Evolutionary conservation across 2,329 filamentous ascomycete genomes (phyloP).

Genomic region (Sarocladiaceae sp.): DNA sequence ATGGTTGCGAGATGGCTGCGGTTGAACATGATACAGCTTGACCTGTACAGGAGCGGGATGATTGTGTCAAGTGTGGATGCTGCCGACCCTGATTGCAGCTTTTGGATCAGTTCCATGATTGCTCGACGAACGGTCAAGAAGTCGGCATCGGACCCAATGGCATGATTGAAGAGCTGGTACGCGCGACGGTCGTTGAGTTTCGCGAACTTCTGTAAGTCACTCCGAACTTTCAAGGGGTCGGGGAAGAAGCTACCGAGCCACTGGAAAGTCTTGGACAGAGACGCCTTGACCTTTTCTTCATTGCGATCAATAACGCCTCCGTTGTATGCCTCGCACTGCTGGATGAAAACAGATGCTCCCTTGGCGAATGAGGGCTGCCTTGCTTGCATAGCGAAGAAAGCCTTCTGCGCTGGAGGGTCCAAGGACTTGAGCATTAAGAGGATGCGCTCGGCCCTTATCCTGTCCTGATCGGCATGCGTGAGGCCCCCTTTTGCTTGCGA

Average conservation of each 20-base stretch:
- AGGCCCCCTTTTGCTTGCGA: conserved; percentile 35
- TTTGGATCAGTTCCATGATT: conserved; percentile 83
- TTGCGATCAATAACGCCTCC: conserved; percentile 77
- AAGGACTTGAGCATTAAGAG: conserved; percentile 76
- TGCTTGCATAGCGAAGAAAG: conserved; percentile 82
- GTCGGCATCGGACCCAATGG: conserved; percentile 80
- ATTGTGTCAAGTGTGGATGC: conserved; percentile 73
- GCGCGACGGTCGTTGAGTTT: conserved; percentile 85
- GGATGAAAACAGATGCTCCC: conserved; percentile 71
- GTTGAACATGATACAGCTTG: conserved; percentile 84
- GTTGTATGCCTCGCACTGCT: conserved; percentile 85
- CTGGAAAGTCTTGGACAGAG: conserved; percentile 68
- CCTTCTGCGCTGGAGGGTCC: conserved; percentile 72
- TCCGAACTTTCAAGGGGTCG: conserved; percentile 65
- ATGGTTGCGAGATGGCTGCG: conserved; percentile 89
- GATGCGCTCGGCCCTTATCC: conserved; percentile 78
- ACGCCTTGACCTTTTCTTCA: conserved; percentile 63
- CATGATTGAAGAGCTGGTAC: conserved; percentile 85
- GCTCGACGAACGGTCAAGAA: conserved; percentile 88
- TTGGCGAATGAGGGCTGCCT: conserved; percentile 72
- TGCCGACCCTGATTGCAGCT: conserved; percentile 60
- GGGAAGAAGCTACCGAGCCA: conserved; percentile 73
- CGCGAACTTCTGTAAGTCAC: conserved; percentile 85
- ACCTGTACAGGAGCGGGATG: conserved; percentile 76
- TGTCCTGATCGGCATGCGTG: conserved; percentile 63